These are phyloP conservation scores for Fusarium lateritium DNA, from an alignment of 2,329 filamentous ascomycete species.

Conservation along the genomic window DNA sequence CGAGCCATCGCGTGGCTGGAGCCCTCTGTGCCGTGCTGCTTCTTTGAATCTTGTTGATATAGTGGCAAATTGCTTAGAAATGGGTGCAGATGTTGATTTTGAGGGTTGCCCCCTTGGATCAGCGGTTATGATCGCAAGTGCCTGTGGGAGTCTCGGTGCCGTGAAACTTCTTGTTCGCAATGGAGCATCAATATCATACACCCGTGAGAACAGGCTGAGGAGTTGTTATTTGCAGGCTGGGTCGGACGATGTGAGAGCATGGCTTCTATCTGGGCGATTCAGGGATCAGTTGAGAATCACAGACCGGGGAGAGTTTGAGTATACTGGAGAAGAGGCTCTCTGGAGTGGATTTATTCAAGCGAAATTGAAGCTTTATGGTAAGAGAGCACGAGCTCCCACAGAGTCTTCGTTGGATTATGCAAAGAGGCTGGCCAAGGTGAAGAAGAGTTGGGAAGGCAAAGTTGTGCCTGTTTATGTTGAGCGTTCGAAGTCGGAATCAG, in stretches of 20 bases:
- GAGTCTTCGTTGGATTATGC: constrained; percentile 12
- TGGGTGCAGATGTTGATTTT: constrained; percentile 11
- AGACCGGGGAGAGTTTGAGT: no score
- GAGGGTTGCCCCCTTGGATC: constrained; percentile 25
- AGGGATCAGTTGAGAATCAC: background rate
- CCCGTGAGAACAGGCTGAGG: accelerated
- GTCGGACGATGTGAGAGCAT: background rate
- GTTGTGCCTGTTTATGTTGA: background rate
- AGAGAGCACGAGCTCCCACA: background rate
- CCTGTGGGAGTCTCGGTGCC: constrained; percentile 10
- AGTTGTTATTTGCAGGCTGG: background rate
- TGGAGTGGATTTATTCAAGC: background rate
- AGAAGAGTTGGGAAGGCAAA: background rate
- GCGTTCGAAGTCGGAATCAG: background rate
- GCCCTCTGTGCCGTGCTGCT: constrained; percentile 20
- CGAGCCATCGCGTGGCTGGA: constrained; percentile 24
- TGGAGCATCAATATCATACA: background rate
- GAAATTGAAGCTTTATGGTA: background rate
- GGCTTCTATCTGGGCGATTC: background rate
- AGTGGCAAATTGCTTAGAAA: constrained; percentile 11
- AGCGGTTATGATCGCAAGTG: constrained; percentile 24
- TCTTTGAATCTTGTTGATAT: background rate
- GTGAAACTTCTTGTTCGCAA: constrained; percentile 2
- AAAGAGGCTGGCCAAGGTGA: background rate
- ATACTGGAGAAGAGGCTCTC: accelerated